phyloP scores from a whole-genome alignment of 2,329 filamentous ascomycete genomes.

The Xylaria hypoxylon region DNA sequence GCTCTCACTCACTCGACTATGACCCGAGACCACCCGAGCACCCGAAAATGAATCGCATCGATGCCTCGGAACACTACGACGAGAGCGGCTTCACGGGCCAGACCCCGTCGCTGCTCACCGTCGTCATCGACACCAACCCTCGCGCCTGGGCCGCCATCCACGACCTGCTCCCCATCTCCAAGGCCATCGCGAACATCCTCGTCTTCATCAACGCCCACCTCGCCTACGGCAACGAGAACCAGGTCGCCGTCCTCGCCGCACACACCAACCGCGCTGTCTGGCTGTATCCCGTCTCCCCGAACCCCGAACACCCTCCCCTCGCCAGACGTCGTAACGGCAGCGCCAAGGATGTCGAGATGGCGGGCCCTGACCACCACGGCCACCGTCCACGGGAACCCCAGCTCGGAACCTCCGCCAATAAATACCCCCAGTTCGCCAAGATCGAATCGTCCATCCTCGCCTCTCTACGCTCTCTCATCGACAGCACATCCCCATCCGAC shows the following conservation, averaged over 20 bases:
- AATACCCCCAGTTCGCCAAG: constrained; percentile 90
- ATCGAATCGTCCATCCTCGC: constrained; percentile 84
- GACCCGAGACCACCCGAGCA: not conserved
- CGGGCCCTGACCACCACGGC: constrained; percentile 54
- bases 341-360: constrained; percentile 68
- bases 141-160: constrained; percentile 89
- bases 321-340: constrained; percentile 34
- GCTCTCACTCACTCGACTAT: not conserved
- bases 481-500: constrained; percentile 72
- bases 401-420: constrained; percentile 72
- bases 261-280: constrained; percentile 88
- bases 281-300: constrained; percentile 77
- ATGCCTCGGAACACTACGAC: constrained; percentile 72
- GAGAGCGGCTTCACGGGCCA: constrained; percentile 62
- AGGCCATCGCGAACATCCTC: constrained; percentile 87
- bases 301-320: constrained; percentile 47
- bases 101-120: constrained; percentile 84
- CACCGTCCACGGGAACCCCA: constrained; percentile 11
- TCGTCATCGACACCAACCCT: constrained; percentile 96
- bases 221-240: constrained; percentile 92
- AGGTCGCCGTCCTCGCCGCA: constrained; percentile 90
- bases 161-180: constrained; percentile 79
- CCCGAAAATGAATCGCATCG: constrained; percentile 64
- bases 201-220: constrained; percentile 98
- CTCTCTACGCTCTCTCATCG: constrained; percentile 79